Evolutionary conservation across 352 stramenopile species (phyloP), one percentile per base, ranked within the genome.

Genomic region (Globisporangium irregulare): DNA sequence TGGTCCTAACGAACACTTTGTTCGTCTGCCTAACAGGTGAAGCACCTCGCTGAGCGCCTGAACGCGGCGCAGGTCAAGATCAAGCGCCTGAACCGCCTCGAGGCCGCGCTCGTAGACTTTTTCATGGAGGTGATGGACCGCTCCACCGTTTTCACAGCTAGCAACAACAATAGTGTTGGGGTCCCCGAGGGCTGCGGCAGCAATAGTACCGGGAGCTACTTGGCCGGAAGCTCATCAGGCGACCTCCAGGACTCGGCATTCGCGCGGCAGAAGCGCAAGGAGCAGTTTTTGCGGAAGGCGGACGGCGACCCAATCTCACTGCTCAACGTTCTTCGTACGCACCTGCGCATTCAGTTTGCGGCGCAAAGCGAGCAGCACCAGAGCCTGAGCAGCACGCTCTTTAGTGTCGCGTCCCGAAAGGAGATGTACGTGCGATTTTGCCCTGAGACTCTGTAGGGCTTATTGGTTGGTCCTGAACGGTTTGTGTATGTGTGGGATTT

Each of bases 51-150:
- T 7, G 84, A 92, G 32, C 74, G 84, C 3, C 59, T 94, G 29
- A 84, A 91, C 53, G 69, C 68, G 8, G 81, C 86, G 6, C 86
- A 92, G 48, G 71, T 90, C 64, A 91, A 91, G 51, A 56, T 89
- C 34, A 90, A 90, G 61, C 72, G 76, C 7, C 78, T 93, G 0
- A 64, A 81, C 10, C 82, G 84, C 0, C 79, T 93, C 6, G 86
- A 92, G 57, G 75, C 79, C 0, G 78, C 82, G 25, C 79, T 93
- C 48, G 81, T 84, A 8, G 86, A 93, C 70, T 82, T 92, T 32
- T 87, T 90, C 68, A 81, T 88, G 62, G 86, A 93, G 60, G 69
- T 93, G 18, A 84, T 90, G 73, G 77, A 87, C 48, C 77, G 79
- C 48, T 58, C 58, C 3, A 56, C 12, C 25, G 25, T 25, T 36